Conservation (phyloP, 768 basidiomycete genomes). For the Trametes sanguinea region DNA sequence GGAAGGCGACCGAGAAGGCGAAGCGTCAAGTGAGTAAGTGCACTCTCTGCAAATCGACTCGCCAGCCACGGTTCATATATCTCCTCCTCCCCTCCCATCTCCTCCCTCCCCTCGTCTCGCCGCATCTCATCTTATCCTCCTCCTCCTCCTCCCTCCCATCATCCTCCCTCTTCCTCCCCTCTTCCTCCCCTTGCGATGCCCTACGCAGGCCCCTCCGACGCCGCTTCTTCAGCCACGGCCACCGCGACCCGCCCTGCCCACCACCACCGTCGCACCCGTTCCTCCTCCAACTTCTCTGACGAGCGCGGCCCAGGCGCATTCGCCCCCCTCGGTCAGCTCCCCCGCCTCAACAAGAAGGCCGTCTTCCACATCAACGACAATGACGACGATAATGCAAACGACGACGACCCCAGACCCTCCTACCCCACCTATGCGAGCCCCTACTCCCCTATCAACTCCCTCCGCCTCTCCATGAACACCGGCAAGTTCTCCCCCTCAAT, state of each 20-base stretch:
- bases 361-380: slow-evolving; percentile 37
- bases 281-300: slow-evolving; percentile 38
- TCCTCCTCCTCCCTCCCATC: not conserved
- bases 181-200: slow-evolving; percentile 25
- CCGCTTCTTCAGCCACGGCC: slow-evolving; percentile 9
- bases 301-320: slow-evolving; percentile 51
- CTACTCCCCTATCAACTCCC: slow-evolving; percentile 28
- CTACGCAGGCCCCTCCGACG: slow-evolving; percentile 29
- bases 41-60: not conserved
- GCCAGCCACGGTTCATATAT: not conserved
- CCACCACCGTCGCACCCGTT: slow-evolving; percentile 35
- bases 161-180: not conserved
- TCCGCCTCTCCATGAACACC: slow-evolving; percentile 29
- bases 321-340: slow-evolving; percentile 47
- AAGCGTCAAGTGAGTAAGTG: too few relatives aligned
- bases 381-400: slow-evolving; percentile 35
- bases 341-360: slow-evolving; percentile 40
- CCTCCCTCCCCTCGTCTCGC: not conserved
- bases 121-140: not conserved
- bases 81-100: not conserved
- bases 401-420: slow-evolving; percentile 26
- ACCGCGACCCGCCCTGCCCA: slow-evolving; percentile 26
- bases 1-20: too few relatives aligned
- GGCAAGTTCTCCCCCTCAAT: slow-evolving; percentile 29
- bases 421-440: slow-evolving; percentile 21